A percentile compares a stretch with the other conserved stretches of the same genome.
Evolutionary conservation across 257 asterid genomes (phyloP).

Genomic region (Forsythia suspensa): DNA sequence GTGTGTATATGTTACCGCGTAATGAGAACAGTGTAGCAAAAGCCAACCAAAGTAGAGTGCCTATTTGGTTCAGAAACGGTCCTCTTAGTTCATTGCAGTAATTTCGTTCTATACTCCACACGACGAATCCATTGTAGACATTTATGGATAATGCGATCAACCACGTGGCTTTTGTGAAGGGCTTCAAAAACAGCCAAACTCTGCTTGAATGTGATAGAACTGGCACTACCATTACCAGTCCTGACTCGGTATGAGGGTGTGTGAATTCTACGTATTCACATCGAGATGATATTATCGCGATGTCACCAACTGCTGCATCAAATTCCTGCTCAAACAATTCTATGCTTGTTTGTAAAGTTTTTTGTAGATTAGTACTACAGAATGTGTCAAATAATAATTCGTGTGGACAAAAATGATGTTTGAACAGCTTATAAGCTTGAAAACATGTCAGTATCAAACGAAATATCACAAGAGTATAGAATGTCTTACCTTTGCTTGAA

Average conservation of each 20-base stretch:
- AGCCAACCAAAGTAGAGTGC: slow-evolving; percentile 33
- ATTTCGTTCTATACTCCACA: slow-evolving; percentile 40
- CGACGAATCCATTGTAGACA: slow-evolving; percentile 36
- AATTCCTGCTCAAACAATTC: slow-evolving; percentile 23
- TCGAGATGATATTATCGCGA: slow-evolving; percentile 30
- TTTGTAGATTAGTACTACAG: no score
- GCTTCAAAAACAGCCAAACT: slow-evolving; percentile 45
- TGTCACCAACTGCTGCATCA: slow-evolving; percentile 52
- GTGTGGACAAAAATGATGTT: no score
- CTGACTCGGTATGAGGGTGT: slow-evolving; percentile 45
- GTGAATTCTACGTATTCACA: slow-evolving; percentile 42
- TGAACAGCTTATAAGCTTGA: no score
- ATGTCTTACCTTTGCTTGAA: slow-evolving; percentile 28
- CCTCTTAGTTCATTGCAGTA: slow-evolving; percentile 31
- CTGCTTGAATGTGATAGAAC: slow-evolving; percentile 18
- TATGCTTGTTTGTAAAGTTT: no score
- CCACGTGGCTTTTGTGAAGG: slow-evolving; percentile 49
- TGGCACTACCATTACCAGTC: slow-evolving; percentile 43
- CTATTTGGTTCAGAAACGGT: slow-evolving; percentile 24
- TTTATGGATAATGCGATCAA: slow-evolving; percentile 23
- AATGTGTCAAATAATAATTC: no score
- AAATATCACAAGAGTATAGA: no score
- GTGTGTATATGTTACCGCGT: slow-evolving; percentile 19
- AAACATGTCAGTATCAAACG: no score
- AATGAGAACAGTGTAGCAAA: slow-evolving; percentile 35